Conservation (phyloP, 108 stramenopile genomes). For the Nitzschia inconspicua region DNA sequence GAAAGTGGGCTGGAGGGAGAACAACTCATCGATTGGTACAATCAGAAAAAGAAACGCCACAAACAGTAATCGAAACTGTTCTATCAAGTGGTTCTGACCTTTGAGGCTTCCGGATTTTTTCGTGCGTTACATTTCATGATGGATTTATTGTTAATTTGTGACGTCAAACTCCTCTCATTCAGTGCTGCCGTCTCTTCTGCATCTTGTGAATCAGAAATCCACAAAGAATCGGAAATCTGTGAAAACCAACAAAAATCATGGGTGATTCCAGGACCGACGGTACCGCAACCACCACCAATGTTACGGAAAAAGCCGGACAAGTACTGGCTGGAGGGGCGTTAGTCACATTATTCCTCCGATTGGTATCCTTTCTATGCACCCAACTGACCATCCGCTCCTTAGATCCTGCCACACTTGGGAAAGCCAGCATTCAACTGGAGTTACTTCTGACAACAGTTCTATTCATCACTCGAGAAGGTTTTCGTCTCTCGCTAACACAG, state of each 20-base stretch:
- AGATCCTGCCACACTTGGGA: conserved; percentile 65
- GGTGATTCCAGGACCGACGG: background rate
- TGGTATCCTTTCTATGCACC: conserved; percentile 69
- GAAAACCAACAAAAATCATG: conserved; percentile 2
- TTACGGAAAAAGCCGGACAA: conserved; percentile 38
- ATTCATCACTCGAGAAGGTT: conserved; percentile 87
- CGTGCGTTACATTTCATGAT: too few species aligned
- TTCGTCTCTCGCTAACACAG: conserved; percentile 77
- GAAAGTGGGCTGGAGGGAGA: conserved; percentile 38
- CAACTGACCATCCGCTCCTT: conserved; percentile 70
- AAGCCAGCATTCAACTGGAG: conserved; percentile 78
- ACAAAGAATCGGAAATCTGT: too few species aligned
- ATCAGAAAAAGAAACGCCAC: conserved; percentile 6
- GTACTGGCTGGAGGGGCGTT: conserved; percentile 64
- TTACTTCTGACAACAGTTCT: conserved; percentile 67
- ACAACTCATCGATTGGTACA: conserved; percentile 44
- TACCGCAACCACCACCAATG: background rate
- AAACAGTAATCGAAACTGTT: too few species aligned
- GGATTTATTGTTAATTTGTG: too few species aligned
- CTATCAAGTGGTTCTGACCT: too few species aligned
- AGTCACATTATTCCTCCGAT: conserved; percentile 48
- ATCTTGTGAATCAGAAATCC: too few species aligned
- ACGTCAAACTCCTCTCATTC: too few species aligned
- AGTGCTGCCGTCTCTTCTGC: too few species aligned
- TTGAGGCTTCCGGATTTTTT: too few species aligned